Percentiles rank a stretch among this genome's conserved stretches.
These are phyloP conservation scores for Sarcomyxa edulis DNA, from an alignment of 768 basidiomycete genomes.

Conservation along the genomic window DNA sequence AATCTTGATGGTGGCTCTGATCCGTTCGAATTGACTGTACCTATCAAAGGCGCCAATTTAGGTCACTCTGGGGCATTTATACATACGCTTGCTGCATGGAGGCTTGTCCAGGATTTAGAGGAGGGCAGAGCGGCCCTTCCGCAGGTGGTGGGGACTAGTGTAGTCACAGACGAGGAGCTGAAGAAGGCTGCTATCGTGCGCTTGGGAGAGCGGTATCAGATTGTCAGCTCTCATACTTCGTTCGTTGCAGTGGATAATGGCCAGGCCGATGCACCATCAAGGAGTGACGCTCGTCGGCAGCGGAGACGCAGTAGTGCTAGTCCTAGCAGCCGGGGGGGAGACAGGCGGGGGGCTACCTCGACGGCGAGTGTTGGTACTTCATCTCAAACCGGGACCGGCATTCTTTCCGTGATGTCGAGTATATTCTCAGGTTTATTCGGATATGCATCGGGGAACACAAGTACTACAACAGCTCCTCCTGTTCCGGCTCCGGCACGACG, in stretches of 20 bases:
- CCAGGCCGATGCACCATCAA: slow-evolving; percentile 16
- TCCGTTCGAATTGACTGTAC: slow-evolving; percentile 24
- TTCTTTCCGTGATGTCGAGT: too few species aligned
- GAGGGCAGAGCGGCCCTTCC: slow-evolving; percentile 28
- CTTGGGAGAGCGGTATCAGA: slow-evolving; percentile 45
- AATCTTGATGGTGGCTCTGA: slow-evolving; percentile 26
- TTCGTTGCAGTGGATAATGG: slow-evolving; percentile 48
- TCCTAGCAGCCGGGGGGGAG: too few species aligned
- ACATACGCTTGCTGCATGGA: slow-evolving; percentile 51
- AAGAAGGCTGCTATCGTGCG: slow-evolving; percentile 41
- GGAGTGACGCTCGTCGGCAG: background rate
- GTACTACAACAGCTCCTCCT: too few species aligned
- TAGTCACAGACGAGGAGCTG: slow-evolving; percentile 25
- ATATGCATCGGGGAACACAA: too few species aligned
- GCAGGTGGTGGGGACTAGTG: slow-evolving; percentile 16
- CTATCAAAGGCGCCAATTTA: slow-evolving; percentile 23
- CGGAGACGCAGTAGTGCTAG: too few species aligned
- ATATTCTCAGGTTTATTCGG: too few species aligned
- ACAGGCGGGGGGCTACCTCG: background rate
- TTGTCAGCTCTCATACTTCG: slow-evolving; percentile 48
- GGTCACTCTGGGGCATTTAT: slow-evolving; percentile 25
- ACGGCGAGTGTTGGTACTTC: background rate
- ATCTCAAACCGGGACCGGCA: background rate
- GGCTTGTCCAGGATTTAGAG: slow-evolving; percentile 48
- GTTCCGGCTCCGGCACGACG: too few species aligned